A percentile compares a stretch with the other conserved stretches of the same genome.
phyloP scores from a whole-genome alignment of 2,329 filamentous ascomycete genomes.

The Fonsecaea monophora region DNA sequence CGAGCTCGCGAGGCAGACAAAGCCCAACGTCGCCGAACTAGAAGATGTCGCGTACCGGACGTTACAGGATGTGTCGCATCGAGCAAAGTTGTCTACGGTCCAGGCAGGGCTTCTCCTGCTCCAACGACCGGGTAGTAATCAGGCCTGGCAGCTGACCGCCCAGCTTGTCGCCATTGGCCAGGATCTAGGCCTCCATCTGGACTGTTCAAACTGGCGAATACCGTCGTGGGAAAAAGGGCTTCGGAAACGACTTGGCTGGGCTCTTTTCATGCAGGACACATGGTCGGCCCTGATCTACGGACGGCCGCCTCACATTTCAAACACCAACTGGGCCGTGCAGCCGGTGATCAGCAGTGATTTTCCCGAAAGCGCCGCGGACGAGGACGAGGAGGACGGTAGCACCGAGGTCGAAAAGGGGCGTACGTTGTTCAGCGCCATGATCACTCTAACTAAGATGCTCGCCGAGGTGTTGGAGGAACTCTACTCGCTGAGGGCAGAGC shows the following conservation, averaged over 20 bases:
- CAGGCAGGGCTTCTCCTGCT: constrained; percentile 63
- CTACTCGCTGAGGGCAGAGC: constrained; percentile 56
- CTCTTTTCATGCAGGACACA: constrained; percentile 69
- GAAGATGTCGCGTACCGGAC: constrained; percentile 38
- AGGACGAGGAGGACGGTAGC: constrained; percentile 42
- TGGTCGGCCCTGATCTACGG: constrained; percentile 66
- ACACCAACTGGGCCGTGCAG: constrained; percentile 63
- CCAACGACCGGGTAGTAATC: constrained; percentile 55
- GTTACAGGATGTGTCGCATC: constrained; percentile 37
- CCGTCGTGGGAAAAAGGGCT: constrained; percentile 69
- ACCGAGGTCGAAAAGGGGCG: constrained; percentile 51
- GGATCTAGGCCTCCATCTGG: constrained; percentile 65
- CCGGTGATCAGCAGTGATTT: constrained; percentile 56
- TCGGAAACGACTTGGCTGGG: constrained; percentile 68
- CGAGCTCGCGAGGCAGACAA: constrained; percentile 37
- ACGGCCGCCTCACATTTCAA: constrained; percentile 61
- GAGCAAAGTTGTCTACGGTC: constrained; percentile 61
- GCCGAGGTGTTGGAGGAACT: constrained; percentile 60
- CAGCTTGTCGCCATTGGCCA: constrained; percentile 65
- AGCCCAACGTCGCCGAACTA: constrained; percentile 40
- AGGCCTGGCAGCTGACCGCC: constrained; percentile 58
- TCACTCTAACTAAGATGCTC: constrained; percentile 59
- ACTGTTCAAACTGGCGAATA: constrained; percentile 68
- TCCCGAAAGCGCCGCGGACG: constrained; percentile 42
- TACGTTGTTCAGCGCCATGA: constrained; percentile 59